These are phyloP conservation scores for Cunninghamia lanceolata DNA, from an alignment of 75 land plant species.

Conservation along the genomic window DNA sequence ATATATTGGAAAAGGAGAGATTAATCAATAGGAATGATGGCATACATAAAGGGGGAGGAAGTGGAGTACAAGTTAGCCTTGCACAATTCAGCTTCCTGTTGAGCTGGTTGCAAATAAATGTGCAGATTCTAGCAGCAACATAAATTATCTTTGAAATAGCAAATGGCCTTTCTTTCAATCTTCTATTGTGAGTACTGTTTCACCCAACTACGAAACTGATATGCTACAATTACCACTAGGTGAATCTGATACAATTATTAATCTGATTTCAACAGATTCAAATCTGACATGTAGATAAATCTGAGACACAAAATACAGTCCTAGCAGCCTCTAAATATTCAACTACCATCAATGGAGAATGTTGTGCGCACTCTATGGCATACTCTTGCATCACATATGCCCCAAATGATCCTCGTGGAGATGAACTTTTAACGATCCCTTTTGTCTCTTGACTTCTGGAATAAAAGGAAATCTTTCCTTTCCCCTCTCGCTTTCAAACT, in stretches of 20 bases:
- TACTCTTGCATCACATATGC: neutral
- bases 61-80: neutral
- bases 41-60: neutral
- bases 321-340: neutral
- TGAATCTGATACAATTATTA: neutral
- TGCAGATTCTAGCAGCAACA: neutral
- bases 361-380: neutral
- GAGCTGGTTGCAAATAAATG: neutral
- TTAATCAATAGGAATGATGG: neutral
- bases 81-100: neutral
- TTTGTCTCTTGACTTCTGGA: neutral
- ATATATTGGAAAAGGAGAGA: neutral
- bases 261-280: neutral
- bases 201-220: neutral
- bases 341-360: neutral
- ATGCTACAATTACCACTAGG: neutral
- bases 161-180: neutral
- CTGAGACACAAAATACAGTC: neutral
- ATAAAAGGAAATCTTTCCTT: neutral
- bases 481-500: neutral
- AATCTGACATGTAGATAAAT: neutral
- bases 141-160: neutral
- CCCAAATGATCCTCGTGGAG: neutral
- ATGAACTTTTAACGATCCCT: neutral
- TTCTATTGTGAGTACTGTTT: neutral